phyloP scores from a whole-genome alignment of 805 yeast genomes.

The Candida verbasci region DNA sequence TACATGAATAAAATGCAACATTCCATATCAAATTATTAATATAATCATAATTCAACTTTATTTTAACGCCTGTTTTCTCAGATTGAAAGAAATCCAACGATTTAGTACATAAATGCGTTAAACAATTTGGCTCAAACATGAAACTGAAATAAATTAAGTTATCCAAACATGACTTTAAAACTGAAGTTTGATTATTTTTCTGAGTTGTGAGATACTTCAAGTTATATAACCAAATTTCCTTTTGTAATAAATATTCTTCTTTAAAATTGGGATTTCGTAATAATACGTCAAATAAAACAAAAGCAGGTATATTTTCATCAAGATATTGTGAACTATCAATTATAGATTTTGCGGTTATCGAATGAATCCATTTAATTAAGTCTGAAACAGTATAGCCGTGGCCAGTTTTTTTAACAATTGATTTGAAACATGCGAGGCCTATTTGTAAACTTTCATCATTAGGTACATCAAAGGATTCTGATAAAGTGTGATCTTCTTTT shows the following conservation, averaged over 20 bases:
- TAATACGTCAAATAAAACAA: constrained; percentile 34
- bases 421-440: constrained; percentile 5
- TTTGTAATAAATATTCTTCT: constrained; percentile 29
- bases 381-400: constrained; percentile 6
- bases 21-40: constrained; percentile 25
- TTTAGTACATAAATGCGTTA: constrained; percentile 15
- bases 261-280: constrained; percentile 31
- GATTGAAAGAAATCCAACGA: constrained; percentile 17
- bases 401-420: neutral
- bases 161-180: constrained; percentile 17
- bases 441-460: neutral
- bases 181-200: constrained; percentile 16
- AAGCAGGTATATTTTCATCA: constrained; percentile 30
- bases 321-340: constrained; percentile 29
- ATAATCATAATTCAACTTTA: constrained; percentile 17
- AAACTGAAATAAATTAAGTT: constrained; percentile 25
- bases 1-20: constrained; percentile 14
- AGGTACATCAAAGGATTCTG: neutral
- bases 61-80: constrained; percentile 16
- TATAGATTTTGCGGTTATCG: constrained; percentile 27
- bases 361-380: constrained; percentile 25
- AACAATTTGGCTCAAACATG: constrained; percentile 18
- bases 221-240: constrained; percentile 32
- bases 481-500: neutral
- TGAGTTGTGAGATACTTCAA: constrained; percentile 18